Evolutionary conservation across 305 asterid species (phyloP).

Genomic region (Solanum hybrid): DNA sequence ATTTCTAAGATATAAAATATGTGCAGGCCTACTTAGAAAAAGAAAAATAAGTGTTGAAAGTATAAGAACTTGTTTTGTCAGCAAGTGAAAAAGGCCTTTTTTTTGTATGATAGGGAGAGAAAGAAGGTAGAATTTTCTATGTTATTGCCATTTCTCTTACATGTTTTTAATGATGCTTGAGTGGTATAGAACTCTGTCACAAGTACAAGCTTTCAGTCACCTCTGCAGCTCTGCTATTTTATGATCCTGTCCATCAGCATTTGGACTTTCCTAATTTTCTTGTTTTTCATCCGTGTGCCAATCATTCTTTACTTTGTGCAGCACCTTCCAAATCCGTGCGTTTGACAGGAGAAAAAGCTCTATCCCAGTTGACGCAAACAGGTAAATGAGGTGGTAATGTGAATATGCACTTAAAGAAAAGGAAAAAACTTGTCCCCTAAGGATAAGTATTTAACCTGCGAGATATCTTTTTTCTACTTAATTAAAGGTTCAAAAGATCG

Average conservation of each 20-base stretch:
- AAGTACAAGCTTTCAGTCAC: not conserved
- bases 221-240: not conserved
- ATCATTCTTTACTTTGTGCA: constrained; percentile 9
- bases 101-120: not conserved
- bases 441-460: not conserved
- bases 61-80: not conserved
- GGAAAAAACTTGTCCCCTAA: not conserved
- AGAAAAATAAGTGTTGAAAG: not conserved
- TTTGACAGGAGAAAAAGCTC: not conserved
- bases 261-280: not conserved
- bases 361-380: not conserved
- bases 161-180: not conserved
- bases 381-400: not conserved
- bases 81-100: not conserved
- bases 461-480: not conserved
- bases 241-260: not conserved
- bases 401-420: not conserved
- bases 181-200: not conserved
- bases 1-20: not conserved
- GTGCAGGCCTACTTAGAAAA: not conserved
- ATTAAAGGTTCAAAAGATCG: not conserved
- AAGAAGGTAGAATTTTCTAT: not conserved
- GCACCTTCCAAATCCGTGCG: not conserved
- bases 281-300: not conserved
- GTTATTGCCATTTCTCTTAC: not conserved